A percentile compares a stretch with the other conserved stretches of the same genome.
phyloP scores from a whole-genome alignment of 768 basidiomycete genomes.

The Tricholoma bakamatsutake region DNA sequence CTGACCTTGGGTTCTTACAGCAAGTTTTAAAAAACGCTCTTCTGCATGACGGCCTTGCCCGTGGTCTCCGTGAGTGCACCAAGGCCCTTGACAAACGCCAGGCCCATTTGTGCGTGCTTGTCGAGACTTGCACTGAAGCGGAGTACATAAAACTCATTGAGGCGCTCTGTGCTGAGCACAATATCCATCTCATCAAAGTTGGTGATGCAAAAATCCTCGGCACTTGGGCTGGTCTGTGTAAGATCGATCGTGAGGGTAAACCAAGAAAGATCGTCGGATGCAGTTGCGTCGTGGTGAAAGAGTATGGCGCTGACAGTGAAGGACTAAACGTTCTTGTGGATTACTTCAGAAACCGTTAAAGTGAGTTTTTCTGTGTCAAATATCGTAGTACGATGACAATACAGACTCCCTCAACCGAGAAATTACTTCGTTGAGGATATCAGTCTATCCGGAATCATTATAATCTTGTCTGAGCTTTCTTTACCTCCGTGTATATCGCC shows the following conservation, averaged over 20 bases:
- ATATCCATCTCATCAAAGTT: slow-evolving; percentile 99
- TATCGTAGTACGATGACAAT: slow-evolving; percentile 55
- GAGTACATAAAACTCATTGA: slow-evolving; percentile 99
- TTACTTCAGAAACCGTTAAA: slow-evolving; percentile 92
- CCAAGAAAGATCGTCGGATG: slow-evolving; percentile 93
- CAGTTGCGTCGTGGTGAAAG: slow-evolving; percentile 95
- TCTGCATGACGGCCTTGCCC: slow-evolving; percentile 96
- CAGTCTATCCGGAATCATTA: slow-evolving; percentile 89
- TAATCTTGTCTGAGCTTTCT: slow-evolving; percentile 55
- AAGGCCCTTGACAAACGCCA: slow-evolving; percentile 99
- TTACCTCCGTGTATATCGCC: neutral
- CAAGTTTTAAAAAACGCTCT: slow-evolving; percentile 99
- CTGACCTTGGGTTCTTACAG: slow-evolving; percentile 33
- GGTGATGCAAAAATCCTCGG: slow-evolving; percentile 97
- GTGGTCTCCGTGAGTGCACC: slow-evolving; percentile 94
- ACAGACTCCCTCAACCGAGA: slow-evolving; percentile 93
- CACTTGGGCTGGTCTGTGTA: slow-evolving; percentile 98
- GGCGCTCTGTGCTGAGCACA: slow-evolving; percentile 98
- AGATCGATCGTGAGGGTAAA: slow-evolving; percentile 99
- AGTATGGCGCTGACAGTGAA: slow-evolving; percentile 93
- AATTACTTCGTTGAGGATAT: slow-evolving; percentile 58
- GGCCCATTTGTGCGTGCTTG: slow-evolving; percentile 97
- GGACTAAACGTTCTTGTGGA: slow-evolving; percentile 90
- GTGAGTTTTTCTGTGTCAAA: slow-evolving; percentile 17
- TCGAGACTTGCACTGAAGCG: slow-evolving; percentile 98